phyloP scores from a whole-genome alignment of 2,329 filamentous ascomycete species.

The Diaporthe aspalathi region DNA sequence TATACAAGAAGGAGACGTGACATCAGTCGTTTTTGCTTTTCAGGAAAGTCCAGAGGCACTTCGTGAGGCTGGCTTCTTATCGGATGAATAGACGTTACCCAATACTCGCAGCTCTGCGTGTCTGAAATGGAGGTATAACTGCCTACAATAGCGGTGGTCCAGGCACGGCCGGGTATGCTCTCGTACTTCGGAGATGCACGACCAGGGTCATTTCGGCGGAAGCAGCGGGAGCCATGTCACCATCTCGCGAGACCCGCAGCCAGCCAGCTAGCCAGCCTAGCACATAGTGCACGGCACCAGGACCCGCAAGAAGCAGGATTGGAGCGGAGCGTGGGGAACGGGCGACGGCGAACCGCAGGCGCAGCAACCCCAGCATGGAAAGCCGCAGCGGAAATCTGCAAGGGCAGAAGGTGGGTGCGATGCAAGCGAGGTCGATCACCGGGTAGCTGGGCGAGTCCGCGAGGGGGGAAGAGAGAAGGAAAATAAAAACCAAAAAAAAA shows the following conservation, averaged over 20 bases:
- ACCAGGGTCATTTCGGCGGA: conserved; percentile 32
- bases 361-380: conserved; percentile 31
- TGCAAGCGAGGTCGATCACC: conserved; percentile 33
- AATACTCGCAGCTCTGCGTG: neutral
- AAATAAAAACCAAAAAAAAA: neutral
- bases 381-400: conserved; percentile 36
- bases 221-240: conserved; percentile 33
- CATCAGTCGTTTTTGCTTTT: neutral
- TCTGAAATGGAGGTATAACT: neutral
- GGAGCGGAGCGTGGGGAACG: conserved; percentile 27
- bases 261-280: neutral
- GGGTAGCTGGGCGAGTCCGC: conserved; percentile 3
- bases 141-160: neutral
- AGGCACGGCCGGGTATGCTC: neutral
- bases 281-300: no score
- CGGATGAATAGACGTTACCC: neutral
- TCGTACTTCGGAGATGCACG: conserved; percentile 31
- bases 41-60: neutral
- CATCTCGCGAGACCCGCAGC: conserved; percentile 23
- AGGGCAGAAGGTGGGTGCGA: conserved; percentile 31
- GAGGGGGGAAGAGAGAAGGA: neutral
- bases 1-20: neutral
- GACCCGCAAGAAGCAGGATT: conserved; percentile 15
- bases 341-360: conserved; percentile 28
- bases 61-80: neutral